These are phyloP conservation scores for Torulaspora quercuum DNA, from an alignment of 805 yeast species.

Conservation along the genomic window DNA sequence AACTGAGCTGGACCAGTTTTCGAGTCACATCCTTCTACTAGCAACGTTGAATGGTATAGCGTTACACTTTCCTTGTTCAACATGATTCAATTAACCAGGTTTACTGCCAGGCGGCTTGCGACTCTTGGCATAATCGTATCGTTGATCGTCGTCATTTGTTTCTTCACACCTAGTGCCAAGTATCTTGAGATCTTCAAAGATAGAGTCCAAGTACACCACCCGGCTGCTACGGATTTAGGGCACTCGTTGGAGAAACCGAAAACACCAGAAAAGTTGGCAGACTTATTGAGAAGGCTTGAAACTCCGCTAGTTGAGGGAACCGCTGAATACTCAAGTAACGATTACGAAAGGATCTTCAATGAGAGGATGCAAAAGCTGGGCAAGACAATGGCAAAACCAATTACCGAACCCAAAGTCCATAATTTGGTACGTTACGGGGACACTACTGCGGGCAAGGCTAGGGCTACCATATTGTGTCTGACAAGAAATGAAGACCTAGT, in stretches of 20 bases:
- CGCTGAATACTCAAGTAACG: constrained; percentile 14
- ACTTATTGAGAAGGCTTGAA: constrained; percentile 14
- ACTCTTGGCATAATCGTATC: too few relatives aligned
- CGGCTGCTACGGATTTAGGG: not conserved
- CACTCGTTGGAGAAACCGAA: constrained; percentile 8
- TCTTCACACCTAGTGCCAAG: too few relatives aligned
- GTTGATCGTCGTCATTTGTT: too few relatives aligned
- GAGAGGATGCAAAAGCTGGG: constrained; percentile 41
- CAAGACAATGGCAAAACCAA: constrained; percentile 36
- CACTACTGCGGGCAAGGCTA: constrained; percentile 44
- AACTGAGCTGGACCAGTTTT: too few relatives aligned
- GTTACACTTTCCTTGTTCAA: too few relatives aligned
- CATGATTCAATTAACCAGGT: too few relatives aligned
- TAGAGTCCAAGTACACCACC: too few relatives aligned
- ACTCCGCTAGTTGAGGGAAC: constrained; percentile 24
- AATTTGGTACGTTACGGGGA: constrained; percentile 34
- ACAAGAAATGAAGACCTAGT: constrained; percentile 64
- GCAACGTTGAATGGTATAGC: too few relatives aligned
- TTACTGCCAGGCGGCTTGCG: too few relatives aligned
- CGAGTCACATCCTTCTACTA: too few relatives aligned
- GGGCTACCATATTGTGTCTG: constrained; percentile 70
- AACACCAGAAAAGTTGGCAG: too few relatives aligned
- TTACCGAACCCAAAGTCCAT: constrained; percentile 48
- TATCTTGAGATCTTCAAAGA: too few relatives aligned
- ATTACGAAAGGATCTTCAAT: constrained; percentile 9